phyloP scores from a whole-genome alignment of 2,329 filamentous ascomycete genomes.

The Aurifilum marmelostoma region DNA sequence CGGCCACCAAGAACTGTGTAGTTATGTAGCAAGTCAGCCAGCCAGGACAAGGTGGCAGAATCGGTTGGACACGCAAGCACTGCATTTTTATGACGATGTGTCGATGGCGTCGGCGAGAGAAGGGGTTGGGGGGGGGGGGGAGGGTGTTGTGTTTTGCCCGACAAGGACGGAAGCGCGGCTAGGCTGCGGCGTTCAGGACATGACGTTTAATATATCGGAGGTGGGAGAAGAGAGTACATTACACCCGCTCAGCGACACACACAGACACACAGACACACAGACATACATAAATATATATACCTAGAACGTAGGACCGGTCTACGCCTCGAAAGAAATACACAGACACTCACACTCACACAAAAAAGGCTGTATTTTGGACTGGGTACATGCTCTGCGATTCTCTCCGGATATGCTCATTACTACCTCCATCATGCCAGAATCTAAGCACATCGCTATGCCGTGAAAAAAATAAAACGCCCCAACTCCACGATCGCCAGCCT shows the following conservation, averaged over 20 bases:
- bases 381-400: background rate
- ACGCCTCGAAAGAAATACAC: background rate
- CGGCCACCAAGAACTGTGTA: slow-evolving; percentile 44
- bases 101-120: background rate
- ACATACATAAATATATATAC: background rate
- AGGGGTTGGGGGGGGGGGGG: too few species aligned
- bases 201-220: background rate
- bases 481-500: slow-evolving; percentile 17
- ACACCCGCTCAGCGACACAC: background rate
- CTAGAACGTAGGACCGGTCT: background rate
- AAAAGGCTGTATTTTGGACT: background rate
- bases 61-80: background rate
- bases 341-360: too few species aligned
- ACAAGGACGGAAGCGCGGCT: slow-evolving; percentile 30
- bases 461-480: slow-evolving; percentile 21
- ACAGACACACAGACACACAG: background rate
- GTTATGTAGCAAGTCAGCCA: slow-evolving; percentile 45
- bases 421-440: slow-evolving; percentile 1
- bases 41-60: background rate
- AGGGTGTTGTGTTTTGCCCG: background rate
- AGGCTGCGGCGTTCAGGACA: slow-evolving; percentile 19
- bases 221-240: slow-evolving; percentile 10
- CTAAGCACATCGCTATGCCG: slow-evolving; percentile 25
- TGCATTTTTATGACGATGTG: background rate
- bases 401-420: background rate